Conservation (phyloP, 2,329 filamentous ascomycete species). For the Decorospora gaudefroyi region DNA sequence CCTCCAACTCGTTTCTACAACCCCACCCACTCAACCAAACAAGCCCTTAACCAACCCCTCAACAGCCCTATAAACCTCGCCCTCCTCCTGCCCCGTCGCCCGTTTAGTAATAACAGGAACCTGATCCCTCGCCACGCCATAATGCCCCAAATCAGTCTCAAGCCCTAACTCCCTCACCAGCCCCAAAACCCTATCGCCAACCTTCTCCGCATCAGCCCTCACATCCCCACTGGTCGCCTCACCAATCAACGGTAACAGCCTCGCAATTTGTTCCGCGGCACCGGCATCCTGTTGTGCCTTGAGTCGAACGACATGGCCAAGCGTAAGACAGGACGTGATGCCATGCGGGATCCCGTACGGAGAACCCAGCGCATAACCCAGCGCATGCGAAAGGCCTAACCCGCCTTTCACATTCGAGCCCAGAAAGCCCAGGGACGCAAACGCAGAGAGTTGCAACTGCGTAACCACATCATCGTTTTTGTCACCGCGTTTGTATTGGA, state of each 20-base stretch:
- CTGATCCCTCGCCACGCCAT: slow-evolving; percentile 51
- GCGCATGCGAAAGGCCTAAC: slow-evolving; percentile 54
- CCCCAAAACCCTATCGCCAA: slow-evolving; percentile 52
- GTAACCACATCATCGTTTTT: slow-evolving; percentile 57
- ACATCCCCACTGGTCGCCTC: slow-evolving; percentile 48
- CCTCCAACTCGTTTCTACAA: too few relatives aligned
- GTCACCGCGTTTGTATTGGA: slow-evolving; percentile 53
- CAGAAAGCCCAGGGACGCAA: slow-evolving; percentile 56
- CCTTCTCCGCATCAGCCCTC: slow-evolving; percentile 50
- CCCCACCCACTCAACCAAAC: slow-evolving; percentile 45
- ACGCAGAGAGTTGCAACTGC: slow-evolving; percentile 58
- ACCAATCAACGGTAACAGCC: slow-evolving; percentile 53
- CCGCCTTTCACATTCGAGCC: slow-evolving; percentile 58
- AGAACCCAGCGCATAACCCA: slow-evolving; percentile 59
- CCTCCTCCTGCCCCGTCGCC: slow-evolving; percentile 52
- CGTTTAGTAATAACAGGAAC: slow-evolving; percentile 51
- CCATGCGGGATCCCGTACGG: slow-evolving; percentile 63
- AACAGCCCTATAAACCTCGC: slow-evolving; percentile 51
- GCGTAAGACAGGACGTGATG: slow-evolving; percentile 59
- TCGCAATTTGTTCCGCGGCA: slow-evolving; percentile 54
- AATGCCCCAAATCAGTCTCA: slow-evolving; percentile 54
- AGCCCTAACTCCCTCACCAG: slow-evolving; percentile 53
- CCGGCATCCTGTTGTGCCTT: slow-evolving; percentile 54
- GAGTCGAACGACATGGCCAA: slow-evolving; percentile 59
- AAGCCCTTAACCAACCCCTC: slow-evolving; percentile 51